Base-by-base conservation (phyloP, 2,329 filamentous ascomycete genomes). In the Neonectria coccinea region DNA sequence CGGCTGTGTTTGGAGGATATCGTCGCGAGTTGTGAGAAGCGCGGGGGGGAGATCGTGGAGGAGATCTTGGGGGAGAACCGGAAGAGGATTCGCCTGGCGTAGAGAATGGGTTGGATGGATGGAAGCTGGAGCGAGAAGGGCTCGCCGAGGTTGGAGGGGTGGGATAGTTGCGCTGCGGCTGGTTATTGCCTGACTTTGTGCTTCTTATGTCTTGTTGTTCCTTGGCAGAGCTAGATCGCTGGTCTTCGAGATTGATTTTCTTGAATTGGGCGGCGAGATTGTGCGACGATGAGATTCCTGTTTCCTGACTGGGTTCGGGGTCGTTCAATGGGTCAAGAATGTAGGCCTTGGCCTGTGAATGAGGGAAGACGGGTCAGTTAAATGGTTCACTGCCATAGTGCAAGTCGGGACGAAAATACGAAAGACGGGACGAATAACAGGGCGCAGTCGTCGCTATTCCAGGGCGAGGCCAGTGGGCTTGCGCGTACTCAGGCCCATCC, bases 251-350 rank as follows among this genome's bases (percentile, higher is more conserved):
- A 45, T 65, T 70, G 29, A 70, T 64, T 20, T 59, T 66, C 39
- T 60, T 67, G 7, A 70, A 50, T 44, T 68, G 65, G 42, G 70
- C 64, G n/a, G 71, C 64, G 45, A 73, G 67, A 50, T 53, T 69
- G 45, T 70, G 65, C 29, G 69, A 72, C 53, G 70, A 67, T 59
- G 68, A 67, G 45, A 73, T 59, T 8, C 90, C 89, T 52, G 88
- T 91, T 74, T 91, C 88, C 66, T 90, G 86, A 65, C 83, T 87
- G 14, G 91, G 91, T 66, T 92, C 88, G 10, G 89, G 89, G 22
- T 85, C 89, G 71, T 83, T 88, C 66, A 93, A 81, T 68, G 91
- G 91, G 71, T 91, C 89, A 68, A 93, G 86, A 48, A 93, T 82
- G 74, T 91, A 89, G 73, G 87, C 85, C 57, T 84, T 82, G 47